Evolutionary conservation across 768 basidiomycete genomes (phyloP).

Genomic region (Lenzites betulinus): DNA sequence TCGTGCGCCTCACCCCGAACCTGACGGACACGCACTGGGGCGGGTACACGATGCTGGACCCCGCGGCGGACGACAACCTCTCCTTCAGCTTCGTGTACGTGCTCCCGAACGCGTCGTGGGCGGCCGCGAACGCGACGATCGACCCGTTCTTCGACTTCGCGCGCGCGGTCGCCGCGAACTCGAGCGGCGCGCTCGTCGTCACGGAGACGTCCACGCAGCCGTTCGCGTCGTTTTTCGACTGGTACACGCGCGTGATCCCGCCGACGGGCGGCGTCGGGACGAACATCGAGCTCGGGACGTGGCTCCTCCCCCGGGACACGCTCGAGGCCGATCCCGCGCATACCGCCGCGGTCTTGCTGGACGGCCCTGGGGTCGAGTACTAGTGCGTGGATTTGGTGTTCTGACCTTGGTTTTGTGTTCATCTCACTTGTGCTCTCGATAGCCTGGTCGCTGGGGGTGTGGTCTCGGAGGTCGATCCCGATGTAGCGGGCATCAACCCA

Average conservation of each 20-base stretch:
- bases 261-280: conserved; percentile 8
- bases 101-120: conserved; percentile 39
- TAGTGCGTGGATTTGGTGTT: not conserved
- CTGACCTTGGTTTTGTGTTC: not conserved
- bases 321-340: conserved; percentile 21
- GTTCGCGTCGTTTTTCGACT: conserved; percentile 20
- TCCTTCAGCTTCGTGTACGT: conserved; percentile 8
- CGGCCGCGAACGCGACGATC: conserved; percentile 38
- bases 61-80: not conserved
- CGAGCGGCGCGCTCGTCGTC: conserved; percentile 21
- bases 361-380: not conserved
- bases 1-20: conserved; percentile 1
- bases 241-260: conserved; percentile 16
- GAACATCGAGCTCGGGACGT: conserved; percentile 20
- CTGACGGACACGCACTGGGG: not conserved
- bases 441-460: conserved; percentile 49
- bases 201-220: conserved; percentile 18
- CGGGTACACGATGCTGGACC: not conserved
- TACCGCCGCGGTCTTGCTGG: conserved; percentile 18
- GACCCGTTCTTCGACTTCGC: conserved; percentile 36
- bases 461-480: conserved; percentile 39
- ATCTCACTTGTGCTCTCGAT: not conserved
- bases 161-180: conserved; percentile 21
- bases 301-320: conserved; percentile 26
- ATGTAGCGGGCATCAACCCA: conserved; percentile 47